Base-by-base conservation (phyloP, 2,329 filamentous ascomycete genomes). In the Dactylonectria estremocensis region DNA sequence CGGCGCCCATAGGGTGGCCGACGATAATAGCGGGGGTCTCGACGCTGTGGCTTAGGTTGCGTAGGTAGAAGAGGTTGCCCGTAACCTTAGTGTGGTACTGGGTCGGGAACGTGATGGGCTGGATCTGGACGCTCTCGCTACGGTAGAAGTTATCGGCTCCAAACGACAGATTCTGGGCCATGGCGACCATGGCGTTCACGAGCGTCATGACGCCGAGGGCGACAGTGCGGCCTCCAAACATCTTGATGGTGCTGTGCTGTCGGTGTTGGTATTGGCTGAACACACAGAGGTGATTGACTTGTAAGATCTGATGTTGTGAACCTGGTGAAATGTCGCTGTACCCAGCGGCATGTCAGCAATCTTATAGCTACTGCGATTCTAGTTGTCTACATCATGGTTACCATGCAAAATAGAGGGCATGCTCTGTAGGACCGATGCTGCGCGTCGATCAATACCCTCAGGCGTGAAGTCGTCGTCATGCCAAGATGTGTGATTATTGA, bases 1-100 rank as follows among this genome's bases (percentile, higher is more conserved):
- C 74, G 4, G 76, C 76, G 8, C 77, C 76, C 69, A 76, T 73
- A 0, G 76, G 77, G 22, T 77, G 76, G 11, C 75, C 69, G 43
- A 79, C 76, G 20, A 79, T 48, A 46, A 78, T 73, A 24, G 76
- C 77, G 3, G 69, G 64, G 0, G 54, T 22, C 2, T n/a, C 37
- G 2, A 13, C 18, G 22, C 49, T 66, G 18, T 18, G 35, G 18
- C 33, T 68, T 8, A 65, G 33, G 52, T 57, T 60, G 37, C 24
- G 9, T 8, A 55, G 28, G 11, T 35, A 18, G n/a, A 64, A 64
- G 20, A 64, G 48, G 16, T 64, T 60, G 28, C 48, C 62, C 1
- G 55, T 7, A 16, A 64, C 20, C 4, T 4, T 40, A 2, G 62
- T 60, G 1, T 18, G 55, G 16, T 49, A 60, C 10, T 60, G 62